Evolutionary conservation across 345 rosid species (phyloP), one percentile per base, ranked within the genome.

Genomic region (Eucalyptus marginata): DNA sequence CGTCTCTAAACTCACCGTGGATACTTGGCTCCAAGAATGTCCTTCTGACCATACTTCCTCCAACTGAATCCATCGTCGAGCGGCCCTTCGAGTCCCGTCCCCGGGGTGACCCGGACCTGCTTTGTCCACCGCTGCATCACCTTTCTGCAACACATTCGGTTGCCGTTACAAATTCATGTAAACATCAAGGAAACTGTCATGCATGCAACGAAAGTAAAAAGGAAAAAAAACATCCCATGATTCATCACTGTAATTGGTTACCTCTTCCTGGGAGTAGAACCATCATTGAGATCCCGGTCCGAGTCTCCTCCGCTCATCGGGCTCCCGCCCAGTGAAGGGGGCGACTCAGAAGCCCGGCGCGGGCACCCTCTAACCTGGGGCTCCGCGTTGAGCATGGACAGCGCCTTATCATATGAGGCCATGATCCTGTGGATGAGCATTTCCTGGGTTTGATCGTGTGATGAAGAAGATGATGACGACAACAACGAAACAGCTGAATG

Each of bases 31-130:
- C 98, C 97, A 46, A 94, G 97, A 79, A 96, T 97, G 86, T 94
- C 95, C 90, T 97, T 97, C 89, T 97, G 99, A 16, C 98, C 99
- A 88, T 97, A 96, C 91, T 97, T 97, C 92, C 99, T 96, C 99
- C 99, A 96, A 68, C 94, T 93, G 79, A 94, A 95, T n/a, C 99
- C 99, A 91, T 97, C 98, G 52, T 95, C 98, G 52, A 96, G 98
- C 13, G 94, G 89, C 87, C 92, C 94, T 80, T 95, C 97, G 81
- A 93, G 86, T 56, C 92, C 94, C 87, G 89, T 79, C 11, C 93
- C 97, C 5, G 95, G 96, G 86, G 71, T 62, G 64, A 96, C 94
- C 89, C 90, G 88, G 86, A 96, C 96, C 76, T 86, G 93, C 71
- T 91, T 50, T 1, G 91, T 94, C 99, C 98, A 94, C 88, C 90